A percentile compares a stretch with the other conserved stretches of the same genome.
phyloP scores from a whole-genome alignment of 2,329 filamentous ascomycete species.

The Neofusicoccum ribis region DNA sequence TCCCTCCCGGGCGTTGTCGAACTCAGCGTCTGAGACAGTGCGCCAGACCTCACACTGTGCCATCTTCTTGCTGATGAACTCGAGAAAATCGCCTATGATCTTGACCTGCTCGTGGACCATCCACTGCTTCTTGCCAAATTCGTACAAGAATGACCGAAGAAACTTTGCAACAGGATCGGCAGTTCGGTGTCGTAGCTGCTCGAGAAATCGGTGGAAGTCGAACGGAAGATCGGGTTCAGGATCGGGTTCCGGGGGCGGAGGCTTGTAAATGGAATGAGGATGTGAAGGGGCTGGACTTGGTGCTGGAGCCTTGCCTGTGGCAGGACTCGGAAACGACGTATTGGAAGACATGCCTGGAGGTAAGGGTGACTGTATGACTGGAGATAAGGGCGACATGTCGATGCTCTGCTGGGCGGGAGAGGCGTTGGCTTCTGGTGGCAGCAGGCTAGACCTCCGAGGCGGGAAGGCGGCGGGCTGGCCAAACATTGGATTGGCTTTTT shows the following conservation, averaged over 20 bases:
- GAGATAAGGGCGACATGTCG: not conserved
- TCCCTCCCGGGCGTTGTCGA: slow-evolving; percentile 95
- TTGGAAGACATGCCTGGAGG: slow-evolving; percentile 31
- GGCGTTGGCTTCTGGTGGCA: slow-evolving; percentile 45
- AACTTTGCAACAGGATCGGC: slow-evolving; percentile 98
- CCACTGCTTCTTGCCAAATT: slow-evolving; percentile 98
- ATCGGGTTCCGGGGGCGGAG: slow-evolving; percentile 55
- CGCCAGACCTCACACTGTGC: slow-evolving; percentile 94
- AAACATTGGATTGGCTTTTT: slow-evolving; percentile 77
- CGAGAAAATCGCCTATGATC: slow-evolving; percentile 93
- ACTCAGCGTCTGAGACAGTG: slow-evolving; percentile 92
- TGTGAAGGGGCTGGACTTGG: slow-evolving; percentile 12
- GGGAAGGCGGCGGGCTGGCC: slow-evolving; percentile 69
- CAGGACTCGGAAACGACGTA: not conserved
- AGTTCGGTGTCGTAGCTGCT: slow-evolving; percentile 92
- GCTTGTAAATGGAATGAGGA: slow-evolving; percentile 54
- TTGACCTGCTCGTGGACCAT: slow-evolving; percentile 99
- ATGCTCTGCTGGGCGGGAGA: slow-evolving; percentile 30
- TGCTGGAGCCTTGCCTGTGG: slow-evolving; percentile 25
- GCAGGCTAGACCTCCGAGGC: slow-evolving; percentile 82
- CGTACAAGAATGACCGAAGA: slow-evolving; percentile 86
- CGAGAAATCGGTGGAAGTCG: slow-evolving; percentile 95
- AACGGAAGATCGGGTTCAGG: slow-evolving; percentile 83
- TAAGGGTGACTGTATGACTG: not conserved
- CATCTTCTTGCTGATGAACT: slow-evolving; percentile 99